Evolutionary conservation across 495 filamentous ascomycete species (phyloP), one percentile per base, ranked within the genome.

Genomic region (Penicillium roqueforti): DNA sequence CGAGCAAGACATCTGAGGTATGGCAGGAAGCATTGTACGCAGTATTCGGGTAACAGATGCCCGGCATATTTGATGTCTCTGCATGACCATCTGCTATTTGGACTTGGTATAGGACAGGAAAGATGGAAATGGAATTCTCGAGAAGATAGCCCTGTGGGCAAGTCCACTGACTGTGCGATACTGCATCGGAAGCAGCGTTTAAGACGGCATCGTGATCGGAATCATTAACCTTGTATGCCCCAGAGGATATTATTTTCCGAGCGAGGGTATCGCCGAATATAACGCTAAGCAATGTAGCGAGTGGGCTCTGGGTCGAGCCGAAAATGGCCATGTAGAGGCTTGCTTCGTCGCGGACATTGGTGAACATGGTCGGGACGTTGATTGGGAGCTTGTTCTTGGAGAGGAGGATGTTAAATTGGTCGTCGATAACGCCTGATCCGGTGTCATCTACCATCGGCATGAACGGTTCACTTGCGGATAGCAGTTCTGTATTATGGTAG

Each of bases 1-100:
- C 58, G 6, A 59, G 66, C 1, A 71, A 55, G 8, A 66, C 58
- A 22, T 71, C 66, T 5, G 66, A 47, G 7, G 63, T 28, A 40
- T 71, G 68, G 46, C 68, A 71, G 6, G 59, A 63, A 1, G 68
- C 65, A 39, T 67, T 68, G 55, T 62, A 64, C 34, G 42, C 28
- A n/a, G 16, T n/a, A 57, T 67, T 66, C 1, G 66, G 63, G n/a
- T 55, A 62, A 43, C 68, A 71, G 22, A 67, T 53, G 3, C 44
- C 59, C 3, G 66, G 63, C 4, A 59, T 49, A n/a, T 36, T 20
- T 14, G 28, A 56, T 2, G 54, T 60, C 20, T 62, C 61, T 16
- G 62, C 48, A 52, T 70, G 68, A 26, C 68, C 68, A 11, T 61
- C 20, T 4, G 38, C 54, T 41, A 68, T 64, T 31, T 60, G 45